Conservation (phyloP, 495 filamentous ascomycete species). For the Aspergillus avenaceus region DNA sequence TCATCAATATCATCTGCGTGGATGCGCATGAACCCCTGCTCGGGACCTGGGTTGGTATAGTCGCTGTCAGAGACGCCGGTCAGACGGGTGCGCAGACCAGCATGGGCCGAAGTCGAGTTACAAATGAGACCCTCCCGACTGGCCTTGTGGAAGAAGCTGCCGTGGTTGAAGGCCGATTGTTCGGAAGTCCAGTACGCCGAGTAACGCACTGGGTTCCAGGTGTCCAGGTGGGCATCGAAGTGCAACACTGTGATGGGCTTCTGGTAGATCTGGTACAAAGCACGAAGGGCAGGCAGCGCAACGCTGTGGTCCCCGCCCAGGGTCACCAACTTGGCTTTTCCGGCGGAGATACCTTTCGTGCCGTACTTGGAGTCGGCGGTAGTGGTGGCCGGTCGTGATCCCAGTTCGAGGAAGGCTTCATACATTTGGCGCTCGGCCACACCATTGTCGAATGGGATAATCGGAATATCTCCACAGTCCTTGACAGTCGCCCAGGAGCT, state of each 20-base stretch:
- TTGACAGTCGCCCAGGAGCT: constrained; percentile 66
- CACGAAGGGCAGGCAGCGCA: constrained; percentile 70
- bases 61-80: constrained; percentile 64
- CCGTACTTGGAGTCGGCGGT: constrained; percentile 27
- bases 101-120: constrained; percentile 68
- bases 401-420: constrained; percentile 65
- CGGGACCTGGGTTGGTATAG: constrained; percentile 47
- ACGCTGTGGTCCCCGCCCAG: constrained; percentile 81
- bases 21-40: constrained; percentile 65
- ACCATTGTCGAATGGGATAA: constrained; percentile 73
- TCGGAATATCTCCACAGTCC: constrained; percentile 82
- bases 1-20: constrained; percentile 71
- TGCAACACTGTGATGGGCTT: constrained; percentile 73
- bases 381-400: constrained; percentile 43
- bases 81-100: constrained; percentile 69
- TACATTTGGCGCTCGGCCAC: constrained; percentile 75
- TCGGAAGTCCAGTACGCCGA: constrained; percentile 66
- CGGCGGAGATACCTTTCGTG: constrained; percentile 39
- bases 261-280: constrained; percentile 65
- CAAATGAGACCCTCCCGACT: constrained; percentile 68
- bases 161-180: constrained; percentile 76
- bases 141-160: constrained; percentile 82
- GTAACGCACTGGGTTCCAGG: constrained; percentile 79
- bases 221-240: constrained; percentile 81
- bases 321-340: constrained; percentile 65